Conservation (phyloP, 192 early-diverging fungal species). For the Backusella tuberculispora region DNA sequence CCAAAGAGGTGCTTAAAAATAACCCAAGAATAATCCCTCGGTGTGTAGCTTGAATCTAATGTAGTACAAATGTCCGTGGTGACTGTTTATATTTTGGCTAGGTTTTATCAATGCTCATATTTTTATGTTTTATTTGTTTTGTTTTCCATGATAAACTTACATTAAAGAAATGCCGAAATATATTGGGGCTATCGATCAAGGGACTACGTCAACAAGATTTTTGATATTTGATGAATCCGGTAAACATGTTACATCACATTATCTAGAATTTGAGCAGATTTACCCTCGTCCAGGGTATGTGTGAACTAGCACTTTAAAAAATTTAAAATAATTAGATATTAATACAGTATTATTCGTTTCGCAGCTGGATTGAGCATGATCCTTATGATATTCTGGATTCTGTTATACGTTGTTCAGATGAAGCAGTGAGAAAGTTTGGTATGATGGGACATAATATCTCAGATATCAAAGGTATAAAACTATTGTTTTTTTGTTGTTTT, state of each 20-base stretch:
- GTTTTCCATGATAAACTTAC: not conserved
- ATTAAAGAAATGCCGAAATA: conserved; percentile 48
- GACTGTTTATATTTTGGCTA: too few relatives aligned
- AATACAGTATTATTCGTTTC: not conserved
- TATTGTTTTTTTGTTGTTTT: not conserved
- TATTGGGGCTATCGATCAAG: conserved; percentile 90
- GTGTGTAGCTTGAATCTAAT: too few relatives aligned
- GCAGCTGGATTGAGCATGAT: conserved; percentile 89
- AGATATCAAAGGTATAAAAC: conserved; percentile 40
- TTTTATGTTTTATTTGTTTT: too few relatives aligned
- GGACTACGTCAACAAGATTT: conserved; percentile 90
- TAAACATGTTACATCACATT: conserved; percentile 70
- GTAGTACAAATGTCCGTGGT: too few relatives aligned
- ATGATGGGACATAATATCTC: conserved; percentile 56
- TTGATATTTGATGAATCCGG: conserved; percentile 85
- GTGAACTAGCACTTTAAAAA: not conserved
- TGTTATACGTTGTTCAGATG: conserved; percentile 69
- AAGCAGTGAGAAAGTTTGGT: conserved; percentile 65
- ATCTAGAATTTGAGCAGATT: conserved; percentile 78
- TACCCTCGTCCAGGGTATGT: conserved; percentile 73
- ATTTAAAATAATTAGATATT: not conserved
- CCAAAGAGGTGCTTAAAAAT: too few relatives aligned
- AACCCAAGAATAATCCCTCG: too few relatives aligned
- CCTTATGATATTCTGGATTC: conserved; percentile 73
- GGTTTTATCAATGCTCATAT: too few relatives aligned